These are phyloP conservation scores for Plasmodium gallinaceum DNA, from an alignment of 169 alveolate species.

Conservation along the genomic window DNA sequence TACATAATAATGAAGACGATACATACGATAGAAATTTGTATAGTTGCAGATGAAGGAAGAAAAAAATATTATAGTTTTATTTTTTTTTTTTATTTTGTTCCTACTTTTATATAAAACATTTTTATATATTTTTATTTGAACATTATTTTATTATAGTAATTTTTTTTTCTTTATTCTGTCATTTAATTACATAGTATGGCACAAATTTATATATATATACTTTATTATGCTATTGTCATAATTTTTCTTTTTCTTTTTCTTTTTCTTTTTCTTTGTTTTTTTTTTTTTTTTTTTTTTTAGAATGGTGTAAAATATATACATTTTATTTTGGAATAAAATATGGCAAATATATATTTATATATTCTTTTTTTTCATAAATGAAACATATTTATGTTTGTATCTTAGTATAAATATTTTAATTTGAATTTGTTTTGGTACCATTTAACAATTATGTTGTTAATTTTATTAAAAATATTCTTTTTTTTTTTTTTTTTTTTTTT, in stretches of 20 bases:
- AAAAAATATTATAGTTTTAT: background rate
- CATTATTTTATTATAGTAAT: background rate
- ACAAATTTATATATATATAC: conserved; percentile 1
- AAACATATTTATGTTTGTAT: too few species aligned
- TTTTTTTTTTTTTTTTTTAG: too few species aligned
- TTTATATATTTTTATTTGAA: background rate
- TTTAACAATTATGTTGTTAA: too few species aligned
- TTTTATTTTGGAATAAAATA: too few species aligned
- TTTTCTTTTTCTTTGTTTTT: too few species aligned
- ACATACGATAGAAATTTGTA: conserved; percentile 29
- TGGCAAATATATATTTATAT: too few species aligned
- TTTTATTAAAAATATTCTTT: too few species aligned
- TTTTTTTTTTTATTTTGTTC: background rate
- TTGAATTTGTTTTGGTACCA: too few species aligned
- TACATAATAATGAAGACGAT: conserved; percentile 36
- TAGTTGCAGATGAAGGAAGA: conserved; percentile 35
- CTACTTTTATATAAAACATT: background rate
- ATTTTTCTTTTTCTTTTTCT: background rate
- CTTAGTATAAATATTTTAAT: too few species aligned
- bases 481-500: too few species aligned
- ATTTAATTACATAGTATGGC: conserved; percentile 9
- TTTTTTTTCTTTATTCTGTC: background rate
- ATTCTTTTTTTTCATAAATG: too few species aligned
- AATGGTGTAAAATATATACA: too few species aligned
- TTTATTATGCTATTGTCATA: background rate